These are phyloP conservation scores for Adansonia rubrostipa DNA, from an alignment of 441 rosid genomes.

Conservation along the genomic window DNA sequence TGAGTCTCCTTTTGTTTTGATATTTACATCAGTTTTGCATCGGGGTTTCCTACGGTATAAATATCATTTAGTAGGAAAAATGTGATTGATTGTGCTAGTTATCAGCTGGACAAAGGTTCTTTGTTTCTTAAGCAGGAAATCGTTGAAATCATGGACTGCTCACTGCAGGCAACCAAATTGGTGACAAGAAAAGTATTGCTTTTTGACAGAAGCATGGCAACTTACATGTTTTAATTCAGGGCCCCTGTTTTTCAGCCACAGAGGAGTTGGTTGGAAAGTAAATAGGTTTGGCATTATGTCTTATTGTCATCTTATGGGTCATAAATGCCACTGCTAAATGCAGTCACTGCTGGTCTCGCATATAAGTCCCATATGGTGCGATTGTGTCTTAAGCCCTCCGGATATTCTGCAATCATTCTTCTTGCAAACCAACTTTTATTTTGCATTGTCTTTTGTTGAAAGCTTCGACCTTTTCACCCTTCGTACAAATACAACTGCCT, in stretches of 20 bases:
- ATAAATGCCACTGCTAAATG: neutral
- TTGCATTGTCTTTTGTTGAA: no score
- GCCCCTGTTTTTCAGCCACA: neutral
- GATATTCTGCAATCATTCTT: no score
- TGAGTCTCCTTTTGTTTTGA: slow-evolving; percentile 26
- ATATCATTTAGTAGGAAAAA: neutral
- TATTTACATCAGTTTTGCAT: neutral
- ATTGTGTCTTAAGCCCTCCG: no score
- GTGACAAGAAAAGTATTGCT: neutral
- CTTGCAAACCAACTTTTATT: no score
- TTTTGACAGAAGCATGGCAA: neutral
- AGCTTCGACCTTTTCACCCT: no score
- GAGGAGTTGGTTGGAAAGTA: neutral
- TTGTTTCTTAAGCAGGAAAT: neutral
- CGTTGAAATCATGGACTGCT: neutral
- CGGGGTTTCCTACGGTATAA: neutral
- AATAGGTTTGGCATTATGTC: neutral
- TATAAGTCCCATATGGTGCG: no score
- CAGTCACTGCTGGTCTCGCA: neutral
- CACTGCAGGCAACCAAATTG: neutral
- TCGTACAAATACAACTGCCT: no score
- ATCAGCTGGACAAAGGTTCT: neutral
- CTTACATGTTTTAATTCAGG: neutral
- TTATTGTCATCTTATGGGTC: neutral
- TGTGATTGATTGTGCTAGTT: neutral